A percentile compares a stretch with the other conserved stretches of the same genome.
Evolutionary conservation across 164 flowering plant species (phyloP).

Genomic region (Liquidambar formosana): DNA sequence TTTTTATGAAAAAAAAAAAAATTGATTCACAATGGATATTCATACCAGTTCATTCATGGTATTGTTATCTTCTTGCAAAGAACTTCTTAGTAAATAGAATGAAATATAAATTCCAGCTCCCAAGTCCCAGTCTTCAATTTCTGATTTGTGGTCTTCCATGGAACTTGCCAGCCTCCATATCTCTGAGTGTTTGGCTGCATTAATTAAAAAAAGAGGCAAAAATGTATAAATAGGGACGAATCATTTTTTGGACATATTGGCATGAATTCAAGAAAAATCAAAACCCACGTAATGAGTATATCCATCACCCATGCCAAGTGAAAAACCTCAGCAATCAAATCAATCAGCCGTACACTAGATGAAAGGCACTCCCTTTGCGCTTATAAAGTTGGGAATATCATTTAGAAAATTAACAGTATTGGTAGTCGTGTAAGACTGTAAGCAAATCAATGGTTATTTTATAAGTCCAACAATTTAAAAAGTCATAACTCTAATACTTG

Average conservation of each 20-base stretch:
- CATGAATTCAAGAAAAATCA: neutral
- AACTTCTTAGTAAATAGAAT: conserved; percentile 62
- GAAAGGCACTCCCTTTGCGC: neutral
- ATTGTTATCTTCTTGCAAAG: conserved; percentile 56
- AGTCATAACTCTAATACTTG: neutral
- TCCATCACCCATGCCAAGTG: neutral
- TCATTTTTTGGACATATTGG: neutral
- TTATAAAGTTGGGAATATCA: neutral
- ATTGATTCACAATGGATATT: neutral
- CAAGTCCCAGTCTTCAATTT: conserved; percentile 96
- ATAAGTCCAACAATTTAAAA: too few relatives aligned
- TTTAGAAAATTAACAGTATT: too few relatives aligned
- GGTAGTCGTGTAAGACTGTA: too few relatives aligned
- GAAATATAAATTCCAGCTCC: conserved; percentile 94
- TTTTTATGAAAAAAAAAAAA: too few relatives aligned
- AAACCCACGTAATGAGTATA: neutral
- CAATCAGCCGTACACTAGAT: neutral
- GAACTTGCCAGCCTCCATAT: conserved; percentile 71
- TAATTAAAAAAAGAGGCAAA: neutral
- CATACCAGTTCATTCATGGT: conserved; percentile 65
- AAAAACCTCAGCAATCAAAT: neutral
- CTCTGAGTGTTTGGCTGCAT: conserved; percentile 74
- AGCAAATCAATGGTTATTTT: neutral
- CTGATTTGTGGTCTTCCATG: conserved; percentile 93
- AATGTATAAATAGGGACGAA: neutral